Evolutionary conservation across 805 yeast species (phyloP).

Genomic region (Candida pseudoglaebosa): DNA sequence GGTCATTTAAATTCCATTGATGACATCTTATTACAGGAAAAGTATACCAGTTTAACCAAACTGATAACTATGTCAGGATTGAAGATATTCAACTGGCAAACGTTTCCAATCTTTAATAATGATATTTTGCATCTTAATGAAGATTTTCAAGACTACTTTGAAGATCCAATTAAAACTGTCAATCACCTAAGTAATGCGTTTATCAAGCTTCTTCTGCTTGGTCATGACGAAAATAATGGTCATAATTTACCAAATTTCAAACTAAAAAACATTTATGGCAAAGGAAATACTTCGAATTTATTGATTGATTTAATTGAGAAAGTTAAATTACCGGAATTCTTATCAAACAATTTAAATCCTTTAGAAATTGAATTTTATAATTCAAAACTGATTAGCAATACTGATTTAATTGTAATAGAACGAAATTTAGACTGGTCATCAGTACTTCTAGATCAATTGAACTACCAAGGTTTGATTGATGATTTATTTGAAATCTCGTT

Average conservation of each 20-base stretch:
- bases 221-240: conserved; percentile 10
- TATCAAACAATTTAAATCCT: conserved; percentile 31
- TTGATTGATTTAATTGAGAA: conserved; percentile 41
- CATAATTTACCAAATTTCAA: conserved; percentile 24
- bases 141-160: conserved; percentile 38
- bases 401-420: conserved; percentile 76
- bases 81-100: conserved; percentile 44
- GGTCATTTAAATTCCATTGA: conserved; percentile 12
- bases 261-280: conserved; percentile 52
- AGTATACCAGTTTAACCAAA: conserved; percentile 1
- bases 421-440: conserved; percentile 72
- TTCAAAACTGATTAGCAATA: conserved; percentile 41
- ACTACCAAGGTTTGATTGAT: conserved; percentile 78
- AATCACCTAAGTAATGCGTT: conserved; percentile 48
- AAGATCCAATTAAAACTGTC: conserved; percentile 43
- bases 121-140: conserved; percentile 43
- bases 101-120: conserved; percentile 39
- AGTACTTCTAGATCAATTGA: conserved; percentile 69
- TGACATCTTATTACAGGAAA: conserved; percentile 5
- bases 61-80: conserved; percentile 23
- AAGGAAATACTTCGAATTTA: conserved; percentile 54
- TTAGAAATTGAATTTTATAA: conserved; percentile 35
- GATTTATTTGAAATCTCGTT: conserved; percentile 56
- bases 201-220: conserved; percentile 34
- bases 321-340: conserved; percentile 30